phyloP scores from a whole-genome alignment of 441 rosid species.

The Flueggea neowawraea region DNA sequence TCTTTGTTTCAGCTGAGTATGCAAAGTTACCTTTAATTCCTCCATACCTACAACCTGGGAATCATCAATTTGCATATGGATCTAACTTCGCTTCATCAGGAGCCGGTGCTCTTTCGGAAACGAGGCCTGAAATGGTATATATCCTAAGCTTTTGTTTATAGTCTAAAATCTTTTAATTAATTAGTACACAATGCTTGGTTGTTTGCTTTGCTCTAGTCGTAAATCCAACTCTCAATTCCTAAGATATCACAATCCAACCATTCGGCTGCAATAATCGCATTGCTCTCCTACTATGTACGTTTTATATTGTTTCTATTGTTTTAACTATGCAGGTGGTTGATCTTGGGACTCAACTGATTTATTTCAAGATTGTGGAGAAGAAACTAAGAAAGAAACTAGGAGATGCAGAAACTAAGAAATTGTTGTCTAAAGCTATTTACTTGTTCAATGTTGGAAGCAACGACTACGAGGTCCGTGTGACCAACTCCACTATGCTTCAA shows the following conservation, averaged over 20 bases:
- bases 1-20: not conserved
- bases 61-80: not conserved
- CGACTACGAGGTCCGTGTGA: slow-evolving; percentile 22
- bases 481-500: slow-evolving; percentile 21
- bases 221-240: too few species aligned
- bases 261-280: too few species aligned
- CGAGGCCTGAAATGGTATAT: not conserved
- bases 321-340: slow-evolving; percentile 18
- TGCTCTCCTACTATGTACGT: too few species aligned
- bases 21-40: not conserved
- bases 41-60: not conserved
- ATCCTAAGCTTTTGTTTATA: too few species aligned
- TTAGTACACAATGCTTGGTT: too few species aligned
- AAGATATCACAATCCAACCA: too few species aligned
- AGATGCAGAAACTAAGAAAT: slow-evolving; percentile 18
- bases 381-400: slow-evolving; percentile 29
- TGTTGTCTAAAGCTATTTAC: slow-evolving; percentile 38
- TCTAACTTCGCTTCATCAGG: slow-evolving; percentile 3
- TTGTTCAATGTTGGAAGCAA: slow-evolving; percentile 36
- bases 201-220: too few species aligned
- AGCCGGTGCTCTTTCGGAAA: not conserved
- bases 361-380: slow-evolving; percentile 32
- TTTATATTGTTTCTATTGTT: too few species aligned
- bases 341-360: slow-evolving; percentile 31
- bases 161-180: too few species aligned